Percentiles rank a stretch among this genome's conserved stretches.
Evolutionary conservation across 1,139 yeast species (phyloP).

Genomic region (Trichomonascaceae sp.): DNA sequence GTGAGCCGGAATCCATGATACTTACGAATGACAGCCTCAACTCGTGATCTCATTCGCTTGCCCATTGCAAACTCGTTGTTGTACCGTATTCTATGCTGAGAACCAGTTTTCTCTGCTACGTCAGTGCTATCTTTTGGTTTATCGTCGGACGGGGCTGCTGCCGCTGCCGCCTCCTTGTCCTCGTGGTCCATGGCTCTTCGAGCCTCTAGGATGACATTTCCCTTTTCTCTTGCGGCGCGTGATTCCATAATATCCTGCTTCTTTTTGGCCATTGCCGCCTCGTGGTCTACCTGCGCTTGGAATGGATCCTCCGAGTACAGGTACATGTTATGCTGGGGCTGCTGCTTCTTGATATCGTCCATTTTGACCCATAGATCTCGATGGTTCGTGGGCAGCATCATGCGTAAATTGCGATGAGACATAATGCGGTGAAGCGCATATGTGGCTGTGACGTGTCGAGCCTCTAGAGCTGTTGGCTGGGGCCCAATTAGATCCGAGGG

Average conservation of each 20-base stretch:
- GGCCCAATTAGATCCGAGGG: slow-evolving; percentile 41
- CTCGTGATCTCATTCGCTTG: slow-evolving; percentile 18
- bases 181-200: slow-evolving; percentile 7
- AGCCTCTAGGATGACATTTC: slow-evolving; percentile 8
- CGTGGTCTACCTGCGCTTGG: slow-evolving; percentile 40
- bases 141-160: neutral
- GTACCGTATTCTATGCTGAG: slow-evolving; percentile 13
- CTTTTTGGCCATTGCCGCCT: slow-evolving; percentile 10
- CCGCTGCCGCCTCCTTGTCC: slow-evolving; percentile 1
- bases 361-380: slow-evolving; percentile 65
- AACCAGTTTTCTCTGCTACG: neutral
- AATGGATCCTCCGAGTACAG: slow-evolving; percentile 63
- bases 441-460: slow-evolving; percentile 83
- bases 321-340: slow-evolving; percentile 7
- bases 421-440: slow-evolving; percentile 71
- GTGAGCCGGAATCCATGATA: slow-evolving; percentile 17
- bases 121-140: neutral
- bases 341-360: slow-evolving; percentile 35
- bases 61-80: slow-evolving; percentile 22
- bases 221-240: slow-evolving; percentile 7
- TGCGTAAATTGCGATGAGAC: slow-evolving; percentile 67
- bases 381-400: slow-evolving; percentile 78
- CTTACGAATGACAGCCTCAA: slow-evolving; percentile 21
- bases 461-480: slow-evolving; percentile 73
- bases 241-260: slow-evolving; percentile 11